Base-by-base conservation (phyloP, 331 rosid genomes). In the Rhamnella rubrinervis region DNA sequence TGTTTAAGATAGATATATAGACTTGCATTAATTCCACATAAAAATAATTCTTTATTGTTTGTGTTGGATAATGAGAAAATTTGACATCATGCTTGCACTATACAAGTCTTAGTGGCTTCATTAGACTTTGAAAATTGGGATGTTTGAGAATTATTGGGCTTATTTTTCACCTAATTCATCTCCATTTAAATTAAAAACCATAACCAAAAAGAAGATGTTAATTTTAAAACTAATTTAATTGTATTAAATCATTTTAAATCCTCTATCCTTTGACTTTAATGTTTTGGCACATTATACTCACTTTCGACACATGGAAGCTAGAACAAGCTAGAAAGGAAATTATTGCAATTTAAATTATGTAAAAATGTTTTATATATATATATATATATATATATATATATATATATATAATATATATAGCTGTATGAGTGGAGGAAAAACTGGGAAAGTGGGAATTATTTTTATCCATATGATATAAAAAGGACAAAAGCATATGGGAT, bases 191-290 rank as follows among this genome's bases (percentile, higher is more conserved):
- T 49, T 51, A 41, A 66, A 26, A 52, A 37, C 21, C 35, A 40
- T 16, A 18, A 19, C 9, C 11, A 52, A 52, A 16, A 52, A 52
- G 17, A 47, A 10, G 8, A 52, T 52, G 23, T 55, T 19, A 51
- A 55, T 21, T 20, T 56, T 55, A 68, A 23, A 71, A 59, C 71
- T 71, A 15, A 66, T 3, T 62, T 55, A 47, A 64, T 63, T 59
- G n/a, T 4, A 6, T 53, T 53, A 53, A 55, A 58, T 47, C 26
- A 21, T 31, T 51, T 60, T 63, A 60, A 65, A 28, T 67, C 61
- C 64, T 74, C 65, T 56, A 28, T 56, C 78, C 67, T 83, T 78
- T 85, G 85, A 85, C 86, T 78, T 80, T 74, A 64, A 74, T 63
- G 73, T 70, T 65, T 58, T 17, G n/a, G 66, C 71, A 41, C 62